These are phyloP conservation scores for Miscanthus sacchariflorus DNA, from an alignment of 202 grass and related monocot genomes.

Conservation along the genomic window DNA sequence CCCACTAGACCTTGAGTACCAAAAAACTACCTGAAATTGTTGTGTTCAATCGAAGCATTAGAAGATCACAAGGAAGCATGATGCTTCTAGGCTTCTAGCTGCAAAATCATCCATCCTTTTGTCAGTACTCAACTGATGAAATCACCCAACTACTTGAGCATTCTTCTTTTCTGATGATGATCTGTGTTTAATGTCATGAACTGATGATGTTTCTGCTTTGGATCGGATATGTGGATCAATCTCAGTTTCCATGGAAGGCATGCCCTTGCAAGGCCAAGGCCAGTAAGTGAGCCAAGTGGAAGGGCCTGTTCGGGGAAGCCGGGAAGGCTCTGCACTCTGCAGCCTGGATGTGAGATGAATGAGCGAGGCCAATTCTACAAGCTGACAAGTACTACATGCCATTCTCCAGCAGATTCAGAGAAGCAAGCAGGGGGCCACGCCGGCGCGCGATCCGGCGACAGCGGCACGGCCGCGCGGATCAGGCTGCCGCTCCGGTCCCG, in stretches of 20 bases:
- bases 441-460: conserved; percentile 38
- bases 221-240: neutral
- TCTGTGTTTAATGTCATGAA: neutral
- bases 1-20: too few relatives aligned
- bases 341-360: conserved; percentile 34
- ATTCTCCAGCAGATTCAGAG: conserved; percentile 25
- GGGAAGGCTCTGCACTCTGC: conserved; percentile 2
- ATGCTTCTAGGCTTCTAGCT: too few relatives aligned
- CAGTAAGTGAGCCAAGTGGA: conserved; percentile 27
- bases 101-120: neutral
- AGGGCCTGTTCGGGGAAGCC: neutral
- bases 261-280: neutral
- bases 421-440: conserved; percentile 38
- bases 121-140: neutral
- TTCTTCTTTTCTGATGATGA: neutral
- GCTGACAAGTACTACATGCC: conserved; percentile 48
- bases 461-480: conserved; percentile 37
- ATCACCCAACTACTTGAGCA: neutral
- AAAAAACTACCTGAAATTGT: neutral
- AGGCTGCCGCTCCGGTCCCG: conserved; percentile 41
- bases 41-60: neutral
- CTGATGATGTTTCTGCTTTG: conserved; percentile 23
- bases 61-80: too few relatives aligned
- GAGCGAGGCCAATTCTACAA: conserved; percentile 3
- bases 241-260: too few relatives aligned